phyloP scores from a whole-genome alignment of 768 basidiomycete genomes.

The Suillus spraguei region DNA sequence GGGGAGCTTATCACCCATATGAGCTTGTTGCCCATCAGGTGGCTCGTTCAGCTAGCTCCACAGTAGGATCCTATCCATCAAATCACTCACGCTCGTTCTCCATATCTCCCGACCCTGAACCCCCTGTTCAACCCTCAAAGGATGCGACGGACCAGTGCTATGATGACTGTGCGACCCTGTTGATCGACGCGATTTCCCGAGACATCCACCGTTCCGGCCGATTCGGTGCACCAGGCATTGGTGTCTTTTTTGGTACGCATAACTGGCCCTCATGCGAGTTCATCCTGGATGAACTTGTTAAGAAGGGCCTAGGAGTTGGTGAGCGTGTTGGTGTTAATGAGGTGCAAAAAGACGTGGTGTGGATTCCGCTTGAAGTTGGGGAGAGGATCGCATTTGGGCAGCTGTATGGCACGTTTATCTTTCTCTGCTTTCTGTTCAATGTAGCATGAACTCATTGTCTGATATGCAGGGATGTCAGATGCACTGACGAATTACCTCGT shows the following conservation, averaged over 20 bases:
- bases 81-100: conserved; percentile 30
- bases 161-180: conserved; percentile 56
- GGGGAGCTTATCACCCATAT: conserved; percentile 88
- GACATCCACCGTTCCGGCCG: conserved; percentile 41
- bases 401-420: conserved; percentile 64
- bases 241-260: conserved; percentile 86
- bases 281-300: conserved; percentile 62
- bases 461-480: conserved; percentile 77
- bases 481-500: conserved; percentile 75
- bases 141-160: conserved; percentile 75
- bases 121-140: conserved; percentile 74
- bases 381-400: conserved; percentile 79
- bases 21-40: conserved; percentile 54
- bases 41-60: conserved; percentile 18
- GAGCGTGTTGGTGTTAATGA: not conserved
- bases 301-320: conserved; percentile 43
- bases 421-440: not conserved
- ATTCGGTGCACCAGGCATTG: conserved; percentile 37
- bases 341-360: conserved; percentile 25
- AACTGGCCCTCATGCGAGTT: conserved; percentile 70
- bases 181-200: conserved; percentile 57
- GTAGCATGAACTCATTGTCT: conserved; percentile 7
- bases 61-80: not conserved
- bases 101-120: conserved; percentile 57
- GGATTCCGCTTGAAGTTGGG: conserved; percentile 53